Evolutionary conservation across 2,329 filamentous ascomycete genomes (phyloP), one percentile per base, ranked within the genome.

Genomic region (Ceratocystis eucalypticola): DNA sequence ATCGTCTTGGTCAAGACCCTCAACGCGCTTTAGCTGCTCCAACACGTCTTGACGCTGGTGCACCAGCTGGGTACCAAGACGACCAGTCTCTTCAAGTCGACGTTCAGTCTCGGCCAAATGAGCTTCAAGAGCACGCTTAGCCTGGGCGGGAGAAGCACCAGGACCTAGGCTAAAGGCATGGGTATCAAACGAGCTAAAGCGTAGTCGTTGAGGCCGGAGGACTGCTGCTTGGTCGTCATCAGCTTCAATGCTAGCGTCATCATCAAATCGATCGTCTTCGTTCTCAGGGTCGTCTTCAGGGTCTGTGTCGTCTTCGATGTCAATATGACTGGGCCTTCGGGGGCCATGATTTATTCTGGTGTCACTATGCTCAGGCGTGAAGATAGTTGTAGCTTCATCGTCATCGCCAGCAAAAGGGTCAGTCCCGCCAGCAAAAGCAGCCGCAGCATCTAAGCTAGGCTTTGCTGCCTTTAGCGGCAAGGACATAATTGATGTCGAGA

Each of bases 91-190:
- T 72, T 95, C 89, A 69, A 99, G 86, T 67, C 93, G 85, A 68
- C 91, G 87, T 72, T 96, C 91, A 0, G 93, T 96, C 75, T 99
- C 94, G 69, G 88, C 86, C 61, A 99, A 82, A 76, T 97, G 94
- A 64, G 92, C 91, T 75, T 96, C 88, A 57, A 99, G 80, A 57
- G 91, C 91, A 70, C 89, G 87, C 76, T 89, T 96, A 50, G 91
- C 90, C 73, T 96, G 91, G 66, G 86, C 84, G 8, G 93, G 91
- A 0, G 93, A 96, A 33, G 89, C 78, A 65, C 77, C 79, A n/a
- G 90, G 84, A 70, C 89, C 88, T 25, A 93, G 79, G 46, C 87
- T 87, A 74, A 95, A 92, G 33, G 89, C 78, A 64, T 93, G 86
- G 62, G 84, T 84, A 75, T 96, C 91, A 74, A 96, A 95, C 69